phyloP scores from a whole-genome alignment of 352 stramenopile species.

The Blastocystis sp. region DNA sequence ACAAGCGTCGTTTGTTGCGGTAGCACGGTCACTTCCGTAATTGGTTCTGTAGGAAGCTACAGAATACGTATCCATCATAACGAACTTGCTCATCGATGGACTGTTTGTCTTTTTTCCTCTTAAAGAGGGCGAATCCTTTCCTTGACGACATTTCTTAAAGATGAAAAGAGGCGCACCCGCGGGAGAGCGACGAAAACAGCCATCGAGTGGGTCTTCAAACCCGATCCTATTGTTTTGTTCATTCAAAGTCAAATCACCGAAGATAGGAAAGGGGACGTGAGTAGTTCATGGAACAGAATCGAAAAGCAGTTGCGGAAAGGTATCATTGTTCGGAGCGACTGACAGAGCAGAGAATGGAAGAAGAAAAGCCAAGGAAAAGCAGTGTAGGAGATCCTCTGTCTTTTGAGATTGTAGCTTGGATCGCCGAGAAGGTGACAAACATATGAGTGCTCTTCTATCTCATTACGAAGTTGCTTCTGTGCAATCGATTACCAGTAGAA shows the following conservation, averaged over 20 bases:
- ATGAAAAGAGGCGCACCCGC: neutral
- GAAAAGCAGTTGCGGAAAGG: neutral
- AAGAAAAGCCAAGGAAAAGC: no score
- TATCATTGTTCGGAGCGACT: neutral
- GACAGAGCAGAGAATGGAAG: no score
- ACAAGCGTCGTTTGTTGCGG: neutral
- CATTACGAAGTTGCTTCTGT: neutral
- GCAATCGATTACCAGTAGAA: neutral
- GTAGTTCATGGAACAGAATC: no score
- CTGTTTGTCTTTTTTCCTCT: constrained; percentile 17
- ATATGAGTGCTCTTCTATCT: neutral
- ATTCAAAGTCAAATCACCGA: neutral
- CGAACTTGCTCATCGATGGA: no score
- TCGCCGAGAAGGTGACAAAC: neutral
- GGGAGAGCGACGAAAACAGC: neutral
- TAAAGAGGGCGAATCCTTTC: constrained; percentile 35
- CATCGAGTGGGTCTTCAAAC: neutral
- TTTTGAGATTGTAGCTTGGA: neutral
- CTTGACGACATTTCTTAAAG: constrained; percentile 20
- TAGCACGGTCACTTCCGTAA: neutral
- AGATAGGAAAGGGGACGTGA: no score
- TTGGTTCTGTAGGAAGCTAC: neutral
- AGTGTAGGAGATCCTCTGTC: no score
- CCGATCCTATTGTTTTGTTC: neutral
- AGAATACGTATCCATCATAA: no score